Conservation (phyloP, 1,284 basidiomycete genomes). For the Ganoderma multipileum region DNA sequence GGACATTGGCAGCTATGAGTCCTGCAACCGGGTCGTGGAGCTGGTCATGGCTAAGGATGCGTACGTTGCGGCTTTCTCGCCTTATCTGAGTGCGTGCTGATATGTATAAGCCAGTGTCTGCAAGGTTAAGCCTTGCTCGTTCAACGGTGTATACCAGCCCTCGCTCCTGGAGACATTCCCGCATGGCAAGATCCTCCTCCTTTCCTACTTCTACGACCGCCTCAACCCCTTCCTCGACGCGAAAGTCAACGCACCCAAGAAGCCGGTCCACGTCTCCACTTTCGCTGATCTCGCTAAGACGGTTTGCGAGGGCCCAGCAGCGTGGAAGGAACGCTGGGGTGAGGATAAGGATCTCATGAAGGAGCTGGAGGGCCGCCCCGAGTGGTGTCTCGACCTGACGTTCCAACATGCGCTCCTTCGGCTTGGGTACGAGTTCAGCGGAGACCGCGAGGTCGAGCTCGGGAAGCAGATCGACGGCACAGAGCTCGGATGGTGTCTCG, state of each 20-base stretch:
- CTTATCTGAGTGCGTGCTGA: conserved; percentile 9
- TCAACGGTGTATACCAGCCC: conserved; percentile 97
- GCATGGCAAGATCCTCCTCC: conserved; percentile 78
- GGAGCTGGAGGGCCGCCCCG: conserved; percentile 86
- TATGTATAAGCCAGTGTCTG: conserved; percentile 66
- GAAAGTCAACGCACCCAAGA: conserved; percentile 37
- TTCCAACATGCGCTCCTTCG: conserved; percentile 92
- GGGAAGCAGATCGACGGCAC: conserved; percentile 92
- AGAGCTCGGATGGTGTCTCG: conserved; percentile 95
- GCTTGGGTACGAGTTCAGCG: conserved; percentile 84
- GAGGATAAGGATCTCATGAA: conserved; percentile 62
- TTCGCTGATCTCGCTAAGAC: conserved; percentile 71
- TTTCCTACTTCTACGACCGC: conserved; percentile 99
- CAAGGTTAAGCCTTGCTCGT: conserved; percentile 91
- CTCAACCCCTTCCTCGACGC: conserved; percentile 78
- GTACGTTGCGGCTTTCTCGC: conserved; percentile 53
- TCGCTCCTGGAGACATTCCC: conserved; percentile 92
- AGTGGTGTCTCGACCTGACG: conserved; percentile 95
- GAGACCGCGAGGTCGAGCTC: conserved; percentile 71
- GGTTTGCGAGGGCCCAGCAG: conserved; percentile 73
- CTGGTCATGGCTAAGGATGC: conserved; percentile 97
- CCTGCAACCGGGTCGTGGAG: conserved; percentile 87
- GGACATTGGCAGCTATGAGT: conserved; percentile 84
- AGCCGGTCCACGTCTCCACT: conserved; percentile 62
- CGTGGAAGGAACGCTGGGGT: conserved; percentile 69